phyloP scores from a whole-genome alignment of 257 asterid genomes.

The Nemophila menziesii region DNA sequence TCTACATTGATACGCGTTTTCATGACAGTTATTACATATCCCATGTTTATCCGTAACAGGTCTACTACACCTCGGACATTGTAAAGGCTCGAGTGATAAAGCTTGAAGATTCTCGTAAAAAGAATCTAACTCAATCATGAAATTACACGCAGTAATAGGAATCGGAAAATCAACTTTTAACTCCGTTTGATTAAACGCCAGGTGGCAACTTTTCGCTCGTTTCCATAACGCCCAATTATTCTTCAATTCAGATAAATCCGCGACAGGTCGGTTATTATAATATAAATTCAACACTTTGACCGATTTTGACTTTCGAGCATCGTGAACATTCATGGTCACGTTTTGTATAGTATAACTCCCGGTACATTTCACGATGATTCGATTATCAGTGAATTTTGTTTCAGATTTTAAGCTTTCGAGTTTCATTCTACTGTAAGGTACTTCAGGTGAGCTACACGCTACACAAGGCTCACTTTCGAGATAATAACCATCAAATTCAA shows the following conservation, averaged over 20 bases:
- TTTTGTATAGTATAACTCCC: conserved; percentile 98
- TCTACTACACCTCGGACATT: conserved; percentile 97
- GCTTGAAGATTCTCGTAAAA: conserved; percentile 99
- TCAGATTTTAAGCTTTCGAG: conserved; percentile 94
- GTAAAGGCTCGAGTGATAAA: conserved; percentile 94
- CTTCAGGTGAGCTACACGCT: conserved; percentile 99
- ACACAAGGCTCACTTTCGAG: conserved; percentile 99
- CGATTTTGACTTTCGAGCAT: conserved; percentile 91
- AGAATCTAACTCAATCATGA: conserved; percentile 96
- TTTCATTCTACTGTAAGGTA: conserved; percentile 94
- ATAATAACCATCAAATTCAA: conserved; percentile 98
- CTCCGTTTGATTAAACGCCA: conserved; percentile 88
- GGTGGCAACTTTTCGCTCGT: conserved; percentile 95
- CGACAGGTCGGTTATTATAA: conserved; percentile 97
- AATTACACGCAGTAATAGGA: conserved; percentile 95
- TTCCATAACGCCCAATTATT: conserved; percentile 98
- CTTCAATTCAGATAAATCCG: conserved; percentile 92
- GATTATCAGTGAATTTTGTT: conserved; percentile 96
- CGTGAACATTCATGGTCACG: conserved; percentile 97
- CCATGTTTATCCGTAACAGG: conserved; percentile 98
- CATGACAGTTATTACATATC: conserved; percentile 88
- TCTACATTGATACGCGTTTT: conserved; percentile 98
- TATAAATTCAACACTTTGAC: conserved; percentile 95
- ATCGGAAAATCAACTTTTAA: conserved; percentile 90
- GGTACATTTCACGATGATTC: conserved; percentile 96